Evolutionary conservation across 208 protist species (phyloP).

Genomic region (Angomonas ambiguus): DNA sequence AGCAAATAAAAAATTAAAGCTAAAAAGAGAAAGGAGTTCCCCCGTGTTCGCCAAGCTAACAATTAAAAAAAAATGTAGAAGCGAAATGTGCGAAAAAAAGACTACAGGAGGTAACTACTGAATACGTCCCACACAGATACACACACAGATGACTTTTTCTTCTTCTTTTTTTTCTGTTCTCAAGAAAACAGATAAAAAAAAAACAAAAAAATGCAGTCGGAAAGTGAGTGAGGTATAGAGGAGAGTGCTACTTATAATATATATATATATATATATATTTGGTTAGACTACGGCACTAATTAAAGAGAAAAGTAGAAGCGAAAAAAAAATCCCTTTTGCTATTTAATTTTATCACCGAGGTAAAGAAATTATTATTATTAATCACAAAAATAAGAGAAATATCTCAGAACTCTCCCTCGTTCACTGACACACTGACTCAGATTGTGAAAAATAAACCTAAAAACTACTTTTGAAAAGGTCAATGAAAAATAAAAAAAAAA

Average conservation of each 20-base stretch:
- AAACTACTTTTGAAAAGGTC: too few relatives aligned
- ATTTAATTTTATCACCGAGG: neutral
- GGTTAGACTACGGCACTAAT: neutral
- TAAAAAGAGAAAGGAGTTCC: neutral
- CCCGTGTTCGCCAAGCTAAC: neutral
- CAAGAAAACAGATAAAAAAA: constrained; percentile 4
- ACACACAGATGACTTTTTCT: neutral
- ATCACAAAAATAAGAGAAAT: neutral
- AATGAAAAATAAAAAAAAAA: neutral
- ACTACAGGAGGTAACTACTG: neutral
- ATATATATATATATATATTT: neutral
- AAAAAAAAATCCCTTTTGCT: neutral
- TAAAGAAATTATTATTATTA: neutral
- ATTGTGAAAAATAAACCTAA: too few relatives aligned
- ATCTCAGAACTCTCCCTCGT: too few relatives aligned
- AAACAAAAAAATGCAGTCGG: neutral
- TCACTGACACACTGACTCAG: too few relatives aligned
- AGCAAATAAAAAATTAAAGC: neutral
- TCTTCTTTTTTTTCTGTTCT: neutral
- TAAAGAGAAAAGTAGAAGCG: neutral
- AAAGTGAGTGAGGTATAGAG: too few relatives aligned
- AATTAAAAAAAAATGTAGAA: constrained; percentile 3
- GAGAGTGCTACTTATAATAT: too few relatives aligned
- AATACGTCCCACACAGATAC: neutral
- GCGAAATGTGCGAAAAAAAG: neutral